Evolutionary conservation across 306 rosid genomes (phyloP), one percentile per base, ranked within the genome.

Genomic region (Prunus mira): DNA sequence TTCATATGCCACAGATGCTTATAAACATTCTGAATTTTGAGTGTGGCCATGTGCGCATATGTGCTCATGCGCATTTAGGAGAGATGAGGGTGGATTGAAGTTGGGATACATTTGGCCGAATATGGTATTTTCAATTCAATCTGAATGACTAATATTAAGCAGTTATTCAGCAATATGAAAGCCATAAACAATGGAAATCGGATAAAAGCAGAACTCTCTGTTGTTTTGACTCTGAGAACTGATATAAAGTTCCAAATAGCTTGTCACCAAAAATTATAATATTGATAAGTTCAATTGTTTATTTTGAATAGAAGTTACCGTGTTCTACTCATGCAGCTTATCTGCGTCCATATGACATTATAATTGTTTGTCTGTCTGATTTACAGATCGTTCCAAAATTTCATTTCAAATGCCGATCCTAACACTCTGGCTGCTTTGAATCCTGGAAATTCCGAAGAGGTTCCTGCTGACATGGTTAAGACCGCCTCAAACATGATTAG

Each of bases 391-490:
- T 95, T 95, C 83, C 97, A 96, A 81, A 85, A 84, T 76, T 91
- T 91, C 78, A 74, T 96, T 61, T 85, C 96, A 80, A 92, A 87
- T 72, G 79, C 90, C 7, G 91, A 88, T 84, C 97, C 97, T 34
- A 73, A 91, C 72, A 83, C 87, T 27, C 78, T 91, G 45, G 92
- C 97, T 86, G 85, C 97, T 71, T 69, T 92, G 82, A 88, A 70
- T 80, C 47, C 79, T 43, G 97, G 87, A 66, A 93, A 86, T 46
- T 65, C 89, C 56, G 80, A 86, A 67, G 93, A 89, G 73, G 74
- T 95, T 54, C 78, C 97, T 65, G 89, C 90, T 61, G 93, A 95
- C 81, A 92, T 95, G 97, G 73, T 91, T 60, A 89, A 81, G 85
- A 82, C 92, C 54, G 91, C 99, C 66, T 83, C 97, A 50, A 85